Base-by-base conservation (phyloP, 352 stramenopile genomes). In the Phytophthora quininea region DNA sequence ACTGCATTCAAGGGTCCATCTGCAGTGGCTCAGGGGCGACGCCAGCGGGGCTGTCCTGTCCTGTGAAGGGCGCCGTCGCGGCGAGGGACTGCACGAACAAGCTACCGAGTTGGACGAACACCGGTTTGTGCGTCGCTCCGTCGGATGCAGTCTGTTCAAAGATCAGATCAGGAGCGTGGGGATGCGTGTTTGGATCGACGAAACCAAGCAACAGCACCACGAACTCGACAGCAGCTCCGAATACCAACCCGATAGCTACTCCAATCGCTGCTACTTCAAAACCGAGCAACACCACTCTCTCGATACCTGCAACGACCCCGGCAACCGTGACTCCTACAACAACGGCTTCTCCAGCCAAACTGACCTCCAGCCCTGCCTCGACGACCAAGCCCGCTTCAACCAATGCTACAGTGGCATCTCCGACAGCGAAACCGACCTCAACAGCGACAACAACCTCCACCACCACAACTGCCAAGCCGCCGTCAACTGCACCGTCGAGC, bases 151-250 rank as follows among this genome's bases (percentile, higher is more conserved):
- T 58, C 32, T 88, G 77, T 46, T 43, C 62, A 11, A 84, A 79
- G 64, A 84, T 88, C 64, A 72, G 78, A 54, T 84, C 74, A 3
- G 81, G 81, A 33, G 81, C 73, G 2, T 86, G 74, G 78, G 81
- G 81, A 2, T 90, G 81, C 58, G 75, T 84, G 57, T 63, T 10
- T 68, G 60, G 19, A 24, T 24, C 19, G 19, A 24, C 19, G 19
- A 24, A 24, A 24, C 19, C 19, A 24, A 24, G 19, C 19, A 24
- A 24, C 32, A 55, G 58, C 1, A 68, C 55, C 9, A 19, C 19
- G n/a, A 48, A 58, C 27, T 14, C 55, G 10, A 62, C 62, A 0
- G 58, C 73, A 15, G 48, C 65, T 10, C 27, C 47, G 9, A 56
- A 24, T 24, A 24, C 19, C 19, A 24, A 24, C 19, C 19, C 19